Evolutionary conservation across 495 filamentous ascomycete genomes (phyloP), one percentile per base, ranked within the genome.

Genomic region (Aspergillus panamensis): DNA sequence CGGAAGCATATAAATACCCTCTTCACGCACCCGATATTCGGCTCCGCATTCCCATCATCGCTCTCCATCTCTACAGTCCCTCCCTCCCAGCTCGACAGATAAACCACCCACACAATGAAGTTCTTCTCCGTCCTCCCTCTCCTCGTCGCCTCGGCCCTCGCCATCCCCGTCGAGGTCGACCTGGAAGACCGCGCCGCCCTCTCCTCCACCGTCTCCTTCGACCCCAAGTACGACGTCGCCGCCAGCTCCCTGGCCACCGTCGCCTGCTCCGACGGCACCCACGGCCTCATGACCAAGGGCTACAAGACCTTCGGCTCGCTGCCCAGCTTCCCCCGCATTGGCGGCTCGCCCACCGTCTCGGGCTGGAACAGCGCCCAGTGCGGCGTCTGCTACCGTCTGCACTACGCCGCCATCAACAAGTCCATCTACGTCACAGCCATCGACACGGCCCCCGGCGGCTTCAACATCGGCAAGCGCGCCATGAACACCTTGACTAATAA

Each of bases 321-420:
- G 53, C 79, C 78, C 0, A 53, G 50, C 10, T 88, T 84, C 73
- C 80, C 82, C 1, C 69, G 76, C 62, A 81, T 91, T 55, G 88
- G 84, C 14, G 88, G 82, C 47, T 74, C 79, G 0, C 73, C 76
- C 32, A 82, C 81, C 31, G 76, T 91, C 19, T 62, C 67, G 1
- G 82, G 80, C 31, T 88, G 81, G 84, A 76, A 86, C 80, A 71
- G 65, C 57, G 37, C 66, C 12, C 72, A 73, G 60, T 92, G 89
- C 73, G 88, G 89, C 51, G 82, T 80, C 12, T 92, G 89, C 78
- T 92, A 84, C 73, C 50, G 69, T 39, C 72, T 89, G 40, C 79
- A 74, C 16, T 92, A 81, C n/a, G 6, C 4, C n/a, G 42, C 16
- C 0, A 16, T 65, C 29, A 78, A 81, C 62, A 70, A 75, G 52